Percentiles rank a stretch among this genome's conserved stretches.
Conservation (phyloP, 1,284 basidiomycete species). For the Naganishia albida region DNA sequence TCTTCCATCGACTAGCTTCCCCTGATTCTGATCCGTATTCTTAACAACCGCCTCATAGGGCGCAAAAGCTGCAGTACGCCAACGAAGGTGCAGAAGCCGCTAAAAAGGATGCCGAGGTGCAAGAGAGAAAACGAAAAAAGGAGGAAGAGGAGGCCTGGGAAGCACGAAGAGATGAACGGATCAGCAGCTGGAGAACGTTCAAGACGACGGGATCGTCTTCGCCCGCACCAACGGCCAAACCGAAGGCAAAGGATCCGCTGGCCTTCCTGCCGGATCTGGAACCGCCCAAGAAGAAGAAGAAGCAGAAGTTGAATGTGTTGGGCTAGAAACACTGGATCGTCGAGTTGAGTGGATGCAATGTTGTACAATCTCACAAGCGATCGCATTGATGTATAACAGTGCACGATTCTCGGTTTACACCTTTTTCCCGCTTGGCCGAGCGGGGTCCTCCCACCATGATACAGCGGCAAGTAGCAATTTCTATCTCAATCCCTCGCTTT, state of each 20-base stretch:
- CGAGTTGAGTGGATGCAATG: neutral
- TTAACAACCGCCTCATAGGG: slow-evolving; percentile 42
- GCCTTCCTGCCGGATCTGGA: neutral
- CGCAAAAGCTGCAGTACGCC: slow-evolving; percentile 57
- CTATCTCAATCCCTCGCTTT: neutral
- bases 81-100: slow-evolving; percentile 60
- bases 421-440: too few relatives aligned
- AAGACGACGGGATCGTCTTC: slow-evolving; percentile 25
- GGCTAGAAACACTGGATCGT: slow-evolving; percentile 4
- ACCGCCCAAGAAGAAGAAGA: slow-evolving; percentile 32
- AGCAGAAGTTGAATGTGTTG: slow-evolving; percentile 32
- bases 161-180: slow-evolving; percentile 50
- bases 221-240: too few relatives aligned
- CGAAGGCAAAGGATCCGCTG: too few relatives aligned
- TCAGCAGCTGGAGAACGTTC: slow-evolving; percentile 50
- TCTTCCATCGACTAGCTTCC: neutral
- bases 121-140: slow-evolving; percentile 54
- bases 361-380: neutral
- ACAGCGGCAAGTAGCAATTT: neutral
- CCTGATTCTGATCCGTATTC: slow-evolving; percentile 10
- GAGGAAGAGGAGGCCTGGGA: slow-evolving; percentile 60
- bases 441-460: neutral
- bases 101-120: slow-evolving; percentile 55
- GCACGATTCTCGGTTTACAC: neutral
- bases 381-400: neutral